Conservation (phyloP, 2,329 filamentous ascomycete species). For the Beauveria medogensis region DNA sequence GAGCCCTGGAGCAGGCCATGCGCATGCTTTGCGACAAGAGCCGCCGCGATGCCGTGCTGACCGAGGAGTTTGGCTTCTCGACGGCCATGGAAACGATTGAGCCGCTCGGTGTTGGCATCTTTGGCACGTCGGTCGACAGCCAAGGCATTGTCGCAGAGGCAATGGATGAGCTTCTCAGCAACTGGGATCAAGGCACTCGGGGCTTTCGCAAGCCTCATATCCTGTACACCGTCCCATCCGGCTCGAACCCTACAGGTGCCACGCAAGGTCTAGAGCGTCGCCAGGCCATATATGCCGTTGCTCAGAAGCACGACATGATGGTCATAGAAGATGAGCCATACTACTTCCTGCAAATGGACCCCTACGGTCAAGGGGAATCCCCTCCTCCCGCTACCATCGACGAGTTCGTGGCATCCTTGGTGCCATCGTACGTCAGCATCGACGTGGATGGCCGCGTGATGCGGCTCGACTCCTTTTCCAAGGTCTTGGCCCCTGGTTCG, state of each 20-base stretch:
- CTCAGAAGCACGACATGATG: conserved; percentile 75
- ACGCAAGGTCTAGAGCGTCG: conserved; percentile 65
- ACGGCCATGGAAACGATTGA: conserved; percentile 54
- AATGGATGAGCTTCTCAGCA: conserved; percentile 42
- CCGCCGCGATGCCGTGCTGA: conserved; percentile 69
- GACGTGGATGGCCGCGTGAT: conserved; percentile 83
- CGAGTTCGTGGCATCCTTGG: conserved; percentile 57
- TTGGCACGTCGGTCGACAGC: conserved; percentile 44
- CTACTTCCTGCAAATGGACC: conserved; percentile 85
- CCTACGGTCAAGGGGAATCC: conserved; percentile 51
- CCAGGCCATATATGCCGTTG: conserved; percentile 65
- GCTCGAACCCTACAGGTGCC: conserved; percentile 85
- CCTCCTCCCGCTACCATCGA: conserved; percentile 52
- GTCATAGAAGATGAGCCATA: conserved; percentile 93
- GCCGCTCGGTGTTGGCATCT: conserved; percentile 43
- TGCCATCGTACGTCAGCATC: conserved; percentile 67
- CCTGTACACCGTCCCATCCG: conserved; percentile 59
- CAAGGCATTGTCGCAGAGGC: conserved; percentile 44
- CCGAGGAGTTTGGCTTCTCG: conserved; percentile 87
- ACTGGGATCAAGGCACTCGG: conserved; percentile 39
- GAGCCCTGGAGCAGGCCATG: conserved; percentile 72
- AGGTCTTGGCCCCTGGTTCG: conserved; percentile 77
- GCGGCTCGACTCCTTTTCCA: conserved; percentile 88
- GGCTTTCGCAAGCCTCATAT: conserved; percentile 44
- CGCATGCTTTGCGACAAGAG: conserved; percentile 68